Percentiles rank a stretch among this genome's conserved stretches.
Evolutionary conservation across 129 eudicot genomes (phyloP).

Genomic region (Centaurea solstitialis): DNA sequence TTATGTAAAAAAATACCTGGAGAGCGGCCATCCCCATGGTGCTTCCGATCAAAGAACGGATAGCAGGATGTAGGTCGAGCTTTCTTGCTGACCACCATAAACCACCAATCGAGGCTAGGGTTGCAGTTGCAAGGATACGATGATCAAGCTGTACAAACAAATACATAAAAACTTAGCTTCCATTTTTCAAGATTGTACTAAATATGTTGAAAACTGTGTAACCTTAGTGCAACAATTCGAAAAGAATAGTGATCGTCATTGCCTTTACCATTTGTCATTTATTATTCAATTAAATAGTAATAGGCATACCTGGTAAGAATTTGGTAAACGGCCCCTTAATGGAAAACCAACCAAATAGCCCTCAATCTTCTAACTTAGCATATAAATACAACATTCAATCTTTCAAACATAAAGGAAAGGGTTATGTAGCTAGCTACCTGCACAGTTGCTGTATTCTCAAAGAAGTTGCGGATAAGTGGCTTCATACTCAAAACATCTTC

Average conservation of each 20-base stretch:
- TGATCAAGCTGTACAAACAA: conserved; percentile 73
- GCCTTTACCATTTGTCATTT: background rate
- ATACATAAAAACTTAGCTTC: background rate
- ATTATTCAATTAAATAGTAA: background rate
- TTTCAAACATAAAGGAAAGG: background rate
- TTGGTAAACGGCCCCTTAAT: no score
- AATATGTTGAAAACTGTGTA: background rate
- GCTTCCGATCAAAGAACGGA: conserved; percentile 73
- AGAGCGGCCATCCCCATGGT: conserved; percentile 94
- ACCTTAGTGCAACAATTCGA: background rate
- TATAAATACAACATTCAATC: background rate
- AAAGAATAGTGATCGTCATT: background rate
- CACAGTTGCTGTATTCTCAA: conserved; percentile 92
- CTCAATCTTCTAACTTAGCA: background rate
- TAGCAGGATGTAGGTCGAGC: conserved; percentile 85
- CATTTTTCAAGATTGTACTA: background rate
- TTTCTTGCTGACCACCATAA: conserved; percentile 87
- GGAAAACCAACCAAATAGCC: no score
- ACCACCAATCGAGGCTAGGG: conserved; percentile 64
- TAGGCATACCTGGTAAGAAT: no score
- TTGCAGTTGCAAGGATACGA: conserved; percentile 87
- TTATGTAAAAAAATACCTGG: conserved; percentile 58
- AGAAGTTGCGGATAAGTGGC: conserved; percentile 86
- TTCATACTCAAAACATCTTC: conserved; percentile 79
- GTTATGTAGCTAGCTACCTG: conserved; percentile 50